These are phyloP conservation scores for Dothideomycetes sp. DNA, from an alignment of 2,329 filamentous ascomycete species.

Conservation along the genomic window DNA sequence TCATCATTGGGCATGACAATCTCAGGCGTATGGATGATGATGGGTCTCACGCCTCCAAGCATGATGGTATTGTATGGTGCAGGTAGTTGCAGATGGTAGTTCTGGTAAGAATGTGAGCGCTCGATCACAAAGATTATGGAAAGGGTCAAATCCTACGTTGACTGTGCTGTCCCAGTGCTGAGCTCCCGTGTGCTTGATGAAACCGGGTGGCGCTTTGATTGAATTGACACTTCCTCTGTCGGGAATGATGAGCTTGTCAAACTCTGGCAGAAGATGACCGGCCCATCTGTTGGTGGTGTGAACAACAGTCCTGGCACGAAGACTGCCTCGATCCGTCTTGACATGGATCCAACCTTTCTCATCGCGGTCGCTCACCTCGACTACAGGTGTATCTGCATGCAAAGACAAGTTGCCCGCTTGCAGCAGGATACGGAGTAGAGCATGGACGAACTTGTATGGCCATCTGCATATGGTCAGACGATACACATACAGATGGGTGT, in stretches of 20 bases:
- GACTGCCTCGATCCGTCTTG: constrained; percentile 16
- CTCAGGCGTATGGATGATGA: constrained; percentile 21
- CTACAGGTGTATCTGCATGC: constrained; percentile 23
- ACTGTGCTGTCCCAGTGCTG: constrained; percentile 26
- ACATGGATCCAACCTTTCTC: constrained; percentile 22
- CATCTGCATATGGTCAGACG: constrained; percentile 12
- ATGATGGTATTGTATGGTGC: constrained; percentile 25
- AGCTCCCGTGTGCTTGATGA: constrained; percentile 25
- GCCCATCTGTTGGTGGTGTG: constrained; percentile 20
- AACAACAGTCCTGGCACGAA: constrained; percentile 16
- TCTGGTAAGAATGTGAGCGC: too few relatives aligned
- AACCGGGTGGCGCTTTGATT: constrained; percentile 24
- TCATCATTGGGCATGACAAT: constrained; percentile 20
- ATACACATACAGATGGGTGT: background rate
- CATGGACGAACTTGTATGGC: constrained; percentile 22
- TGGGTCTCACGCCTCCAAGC: constrained; percentile 22
- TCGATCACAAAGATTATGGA: too few relatives aligned
- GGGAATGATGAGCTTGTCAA: constrained; percentile 17
- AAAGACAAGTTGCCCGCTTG: constrained; percentile 18
- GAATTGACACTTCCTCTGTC: constrained; percentile 20
- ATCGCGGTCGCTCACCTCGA: constrained; percentile 19
- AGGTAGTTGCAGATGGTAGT: constrained; percentile 27
- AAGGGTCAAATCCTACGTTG: constrained; percentile 16
- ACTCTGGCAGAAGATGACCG: constrained; percentile 19
- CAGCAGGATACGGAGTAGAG: constrained; percentile 18